Conservation (phyloP, 352 stramenopile genomes). For the Pythium pyrilobum region DNA sequence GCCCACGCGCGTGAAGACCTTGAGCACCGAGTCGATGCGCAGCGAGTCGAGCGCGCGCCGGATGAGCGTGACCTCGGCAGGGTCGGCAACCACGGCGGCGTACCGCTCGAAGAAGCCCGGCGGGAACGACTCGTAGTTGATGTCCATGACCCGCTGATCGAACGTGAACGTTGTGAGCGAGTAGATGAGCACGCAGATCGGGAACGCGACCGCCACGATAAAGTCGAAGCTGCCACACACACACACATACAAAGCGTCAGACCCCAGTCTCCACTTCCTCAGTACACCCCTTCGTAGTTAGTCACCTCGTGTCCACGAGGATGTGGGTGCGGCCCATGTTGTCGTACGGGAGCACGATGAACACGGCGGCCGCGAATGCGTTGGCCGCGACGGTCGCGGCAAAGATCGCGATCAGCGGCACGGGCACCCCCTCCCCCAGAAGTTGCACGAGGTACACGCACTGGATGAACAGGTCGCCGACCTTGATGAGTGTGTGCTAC, state of each 20-base stretch:
- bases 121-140: slow-evolving; percentile 32
- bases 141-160: slow-evolving; percentile 21
- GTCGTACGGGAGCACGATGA: background rate
- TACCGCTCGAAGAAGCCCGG: slow-evolving; percentile 23
- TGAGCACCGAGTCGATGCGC: slow-evolving; percentile 20
- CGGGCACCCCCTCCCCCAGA: slow-evolving; percentile 2
- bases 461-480: slow-evolving; percentile 10
- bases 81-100: slow-evolving; percentile 23
- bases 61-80: slow-evolving; percentile 21
- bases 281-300: background rate
- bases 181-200: slow-evolving; percentile 22
- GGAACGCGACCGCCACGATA: slow-evolving; percentile 25
- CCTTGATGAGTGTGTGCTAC: slow-evolving; percentile 1
- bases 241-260: background rate
- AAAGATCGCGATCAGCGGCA: slow-evolving; percentile 7
- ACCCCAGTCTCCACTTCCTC: background rate
- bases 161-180: slow-evolving; percentile 25
- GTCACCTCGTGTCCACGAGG: slow-evolving; percentile 26
- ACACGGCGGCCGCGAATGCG: background rate
- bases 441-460: slow-evolving; percentile 8
- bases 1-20: slow-evolving; percentile 27
- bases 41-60: slow-evolving; percentile 27
- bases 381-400: background rate
- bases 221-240: slow-evolving; percentile 24
- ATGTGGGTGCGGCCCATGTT: slow-evolving; percentile 5